phyloP scores from a whole-genome alignment of 176 grass and related monocot genomes.

The Lolium perenne region DNA sequence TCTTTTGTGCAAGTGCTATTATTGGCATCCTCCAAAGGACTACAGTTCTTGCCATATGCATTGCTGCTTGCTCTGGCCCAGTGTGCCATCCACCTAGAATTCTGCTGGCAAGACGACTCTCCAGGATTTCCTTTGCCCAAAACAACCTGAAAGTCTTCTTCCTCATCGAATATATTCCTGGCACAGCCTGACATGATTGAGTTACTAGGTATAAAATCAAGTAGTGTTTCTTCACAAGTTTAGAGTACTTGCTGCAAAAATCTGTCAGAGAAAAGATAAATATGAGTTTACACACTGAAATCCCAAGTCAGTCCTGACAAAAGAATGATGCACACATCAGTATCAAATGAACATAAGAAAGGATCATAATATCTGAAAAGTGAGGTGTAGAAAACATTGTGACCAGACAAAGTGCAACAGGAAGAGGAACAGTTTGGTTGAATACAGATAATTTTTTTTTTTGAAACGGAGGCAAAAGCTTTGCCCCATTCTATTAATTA shows the following conservation, averaged over 20 bases:
- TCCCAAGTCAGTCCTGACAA: background rate
- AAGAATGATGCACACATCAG: background rate
- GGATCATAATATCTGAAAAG: background rate
- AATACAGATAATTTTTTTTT: no score
- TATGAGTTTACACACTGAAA: background rate
- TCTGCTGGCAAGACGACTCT: conserved; percentile 42
- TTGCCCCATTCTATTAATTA: no score
- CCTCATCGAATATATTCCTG: conserved; percentile 42
- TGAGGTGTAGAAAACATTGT: background rate
- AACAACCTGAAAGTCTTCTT: conserved; percentile 52
- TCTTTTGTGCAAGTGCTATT: conserved; percentile 23
- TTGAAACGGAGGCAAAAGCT: no score
- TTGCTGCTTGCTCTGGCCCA: conserved; percentile 62
- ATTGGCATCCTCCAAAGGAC: conserved; percentile 16
- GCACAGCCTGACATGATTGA: conserved; percentile 49
- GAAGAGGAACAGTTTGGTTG: background rate
- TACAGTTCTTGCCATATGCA: conserved; percentile 16
- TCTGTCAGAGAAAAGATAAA: conserved; percentile 20
- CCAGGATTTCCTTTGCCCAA: conserved; percentile 46
- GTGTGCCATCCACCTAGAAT: conserved; percentile 62
- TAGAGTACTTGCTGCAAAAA: background rate
- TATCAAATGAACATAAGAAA: background rate
- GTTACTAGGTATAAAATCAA: background rate
- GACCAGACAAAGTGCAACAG: background rate
- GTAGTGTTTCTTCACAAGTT: conserved; percentile 11